phyloP scores from a whole-genome alignment of 257 asterid genomes.

The Coffea canephora region DNA sequence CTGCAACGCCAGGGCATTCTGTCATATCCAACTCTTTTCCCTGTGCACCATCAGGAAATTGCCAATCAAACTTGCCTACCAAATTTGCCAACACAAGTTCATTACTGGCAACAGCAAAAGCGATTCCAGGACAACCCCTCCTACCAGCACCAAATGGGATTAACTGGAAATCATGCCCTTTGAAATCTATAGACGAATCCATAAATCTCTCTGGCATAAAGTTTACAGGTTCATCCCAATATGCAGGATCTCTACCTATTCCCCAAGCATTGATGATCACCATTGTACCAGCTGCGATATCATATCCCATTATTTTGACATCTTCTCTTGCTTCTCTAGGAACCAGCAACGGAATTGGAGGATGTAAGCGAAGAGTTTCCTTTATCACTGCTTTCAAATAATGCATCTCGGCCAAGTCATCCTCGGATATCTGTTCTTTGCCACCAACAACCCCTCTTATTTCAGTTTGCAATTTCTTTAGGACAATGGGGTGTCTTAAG shows the following conservation, averaged over 20 bases:
- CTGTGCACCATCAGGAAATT: slow-evolving; percentile 18
- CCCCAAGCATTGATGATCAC: background rate
- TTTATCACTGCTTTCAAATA: background rate
- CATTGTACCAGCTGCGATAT: background rate
- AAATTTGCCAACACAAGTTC: slow-evolving; percentile 29
- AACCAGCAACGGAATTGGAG: background rate
- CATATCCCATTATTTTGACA: background rate
- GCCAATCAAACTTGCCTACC: slow-evolving; percentile 30
- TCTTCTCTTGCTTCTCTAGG: background rate
- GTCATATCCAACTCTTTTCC: slow-evolving; percentile 28
- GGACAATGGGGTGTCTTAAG: too few relatives aligned
- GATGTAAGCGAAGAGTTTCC: background rate
- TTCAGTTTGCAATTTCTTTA: too few relatives aligned
- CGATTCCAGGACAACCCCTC: slow-evolving; percentile 25
- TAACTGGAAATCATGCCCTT: background rate
- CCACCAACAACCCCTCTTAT: too few relatives aligned
- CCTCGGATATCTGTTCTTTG: background rate
- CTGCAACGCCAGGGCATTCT: slow-evolving; percentile 10
- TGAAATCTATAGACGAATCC: slow-evolving; percentile 11
- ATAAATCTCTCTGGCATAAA: slow-evolving; percentile 5
- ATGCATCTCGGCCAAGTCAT: background rate
- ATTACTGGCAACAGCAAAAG: slow-evolving; percentile 9
- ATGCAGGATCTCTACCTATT: background rate
- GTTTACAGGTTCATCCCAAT: background rate
- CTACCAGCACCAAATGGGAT: background rate